Base-by-base conservation (phyloP, 768 basidiomycete species). In the Suillus ampliporus region DNA sequence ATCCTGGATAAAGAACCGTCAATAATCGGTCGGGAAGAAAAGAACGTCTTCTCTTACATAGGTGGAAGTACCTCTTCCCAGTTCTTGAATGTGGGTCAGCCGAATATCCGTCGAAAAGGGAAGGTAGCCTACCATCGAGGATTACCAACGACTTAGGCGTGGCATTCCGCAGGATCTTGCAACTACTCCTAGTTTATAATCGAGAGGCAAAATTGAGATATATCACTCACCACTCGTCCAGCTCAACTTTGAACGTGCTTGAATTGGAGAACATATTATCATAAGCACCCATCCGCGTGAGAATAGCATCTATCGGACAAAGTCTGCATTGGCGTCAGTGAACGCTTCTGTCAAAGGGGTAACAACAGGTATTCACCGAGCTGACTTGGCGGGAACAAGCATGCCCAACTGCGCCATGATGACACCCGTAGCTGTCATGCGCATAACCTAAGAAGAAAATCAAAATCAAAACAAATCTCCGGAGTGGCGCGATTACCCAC, bases 271-370 rank as follows among this genome's bases (percentile, higher is more conserved):
- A 96, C 91, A 97, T 95, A 71, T 95, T 95, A 71, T 99, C 97
- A 72, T 98, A 97, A 3, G 97, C 97, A 11, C 97, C 97, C 97
- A 99, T 99, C 28, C 97, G 89, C 3, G 97, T 98, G 62, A 94
- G 84, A 66, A 99, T 97, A 14, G 89, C 81, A 72, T 99, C 96
- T 2, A 97, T 87, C 2, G 97, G 94, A 64, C 89, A 91, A 52
- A 99, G 72, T 40, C 94, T 95, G 28, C 48, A 38, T 10, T 58
- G 41, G 28, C 31, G 31, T 65, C 6, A 65, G 57, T 62, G 34
- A 68, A 65, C 26, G 7, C 15, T 26, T 41, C 17, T 10, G 17
- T 19, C 38, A 40, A 35, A n/a, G 53, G 40, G 9, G 17, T 48
- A 28, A 28, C 34, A 6, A 52, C 9, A 38, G 46, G 28, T 11